A percentile compares a stretch with the other conserved stretches of the same genome.
Evolutionary conservation across 306 rosid genomes (phyloP).

Genomic region (Medicago lupulina): DNA sequence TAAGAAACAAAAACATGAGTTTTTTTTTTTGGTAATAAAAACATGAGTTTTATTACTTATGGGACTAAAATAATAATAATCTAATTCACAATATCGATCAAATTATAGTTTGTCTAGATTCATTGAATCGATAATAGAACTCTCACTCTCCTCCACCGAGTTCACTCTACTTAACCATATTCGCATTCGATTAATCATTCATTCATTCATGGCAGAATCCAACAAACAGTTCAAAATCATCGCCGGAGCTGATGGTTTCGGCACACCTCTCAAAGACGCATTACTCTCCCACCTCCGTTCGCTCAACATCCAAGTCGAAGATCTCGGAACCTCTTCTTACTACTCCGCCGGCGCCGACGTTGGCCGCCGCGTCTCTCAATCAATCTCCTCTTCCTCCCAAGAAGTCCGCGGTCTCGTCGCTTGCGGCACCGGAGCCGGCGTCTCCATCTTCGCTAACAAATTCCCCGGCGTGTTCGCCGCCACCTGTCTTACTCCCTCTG

Average conservation of each 20-base stretch:
- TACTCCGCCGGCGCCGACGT: constrained; percentile 91
- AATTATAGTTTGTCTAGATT: too few relatives aligned
- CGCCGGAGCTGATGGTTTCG: constrained; percentile 77
- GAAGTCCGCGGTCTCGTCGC: constrained; percentile 75
- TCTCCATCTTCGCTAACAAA: constrained; percentile 89
- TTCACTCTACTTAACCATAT: neutral
- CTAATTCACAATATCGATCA: too few relatives aligned
- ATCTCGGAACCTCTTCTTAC: constrained; percentile 84
- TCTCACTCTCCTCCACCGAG: too few relatives aligned
- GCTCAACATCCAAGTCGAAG: constrained; percentile 74
- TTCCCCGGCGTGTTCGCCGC: constrained; percentile 81
- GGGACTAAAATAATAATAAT: too few relatives aligned
- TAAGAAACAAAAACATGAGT: too few relatives aligned
- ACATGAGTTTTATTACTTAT: too few relatives aligned
- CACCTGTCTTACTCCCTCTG: constrained; percentile 64
- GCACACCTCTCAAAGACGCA: constrained; percentile 75
- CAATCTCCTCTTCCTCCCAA: constrained; percentile 44
- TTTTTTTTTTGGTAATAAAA: too few relatives aligned
- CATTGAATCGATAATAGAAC: too few relatives aligned
- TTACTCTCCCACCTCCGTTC: constrained; percentile 71
- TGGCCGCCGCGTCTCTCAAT: constrained; percentile 71
- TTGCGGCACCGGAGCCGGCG: constrained; percentile 93
- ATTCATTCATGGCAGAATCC: constrained; percentile 47
- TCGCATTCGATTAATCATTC: neutral
- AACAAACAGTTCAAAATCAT: constrained; percentile 60